phyloP scores from a whole-genome alignment of 2,329 filamentous ascomycete genomes.

The Pseudogymnoascus sp. region DNA sequence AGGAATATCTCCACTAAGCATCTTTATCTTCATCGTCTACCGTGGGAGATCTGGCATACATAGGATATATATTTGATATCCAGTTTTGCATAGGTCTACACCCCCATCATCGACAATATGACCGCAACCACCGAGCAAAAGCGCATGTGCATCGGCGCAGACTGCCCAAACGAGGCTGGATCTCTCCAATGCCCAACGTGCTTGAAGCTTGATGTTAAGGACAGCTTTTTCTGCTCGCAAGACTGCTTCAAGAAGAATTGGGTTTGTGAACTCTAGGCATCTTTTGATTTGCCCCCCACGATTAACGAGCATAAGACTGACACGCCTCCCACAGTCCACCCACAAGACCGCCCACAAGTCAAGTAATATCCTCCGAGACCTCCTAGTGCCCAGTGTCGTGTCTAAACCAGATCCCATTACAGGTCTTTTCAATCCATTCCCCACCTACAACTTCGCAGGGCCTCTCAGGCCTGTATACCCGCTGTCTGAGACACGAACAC shows the following conservation, averaged over 20 bases:
- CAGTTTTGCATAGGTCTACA: neutral
- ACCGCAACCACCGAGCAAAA: conserved; percentile 28
- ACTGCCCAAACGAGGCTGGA: conserved; percentile 82
- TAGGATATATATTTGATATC: neutral
- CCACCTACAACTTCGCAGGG: conserved; percentile 76
- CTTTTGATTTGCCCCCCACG: neutral
- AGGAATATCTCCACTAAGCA: neutral
- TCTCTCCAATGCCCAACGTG: conserved; percentile 90
- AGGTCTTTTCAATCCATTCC: conserved; percentile 87
- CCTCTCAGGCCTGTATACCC: conserved; percentile 79
- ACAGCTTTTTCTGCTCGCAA: conserved; percentile 95
- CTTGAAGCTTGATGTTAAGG: conserved; percentile 76
- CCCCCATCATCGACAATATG: neutral
- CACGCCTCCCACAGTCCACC: conserved; percentile 47
- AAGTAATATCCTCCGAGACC: conserved; percentile 63
- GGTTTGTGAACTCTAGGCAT: conserved; percentile 50
- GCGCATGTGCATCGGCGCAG: conserved; percentile 69
- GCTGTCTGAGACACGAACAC: conserved; percentile 60
- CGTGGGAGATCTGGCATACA: neutral
- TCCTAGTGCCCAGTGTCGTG: conserved; percentile 71
- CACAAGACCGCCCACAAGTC: conserved; percentile 83
- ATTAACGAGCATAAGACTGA: conserved; percentile 15
- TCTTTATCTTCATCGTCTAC: neutral
- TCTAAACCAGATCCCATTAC: conserved; percentile 89
- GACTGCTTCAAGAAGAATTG: conserved; percentile 99